These are phyloP conservation scores for Sporothrix brunneoviolacea DNA, from an alignment of 2,329 filamentous ascomycete genomes.

Conservation along the genomic window DNA sequence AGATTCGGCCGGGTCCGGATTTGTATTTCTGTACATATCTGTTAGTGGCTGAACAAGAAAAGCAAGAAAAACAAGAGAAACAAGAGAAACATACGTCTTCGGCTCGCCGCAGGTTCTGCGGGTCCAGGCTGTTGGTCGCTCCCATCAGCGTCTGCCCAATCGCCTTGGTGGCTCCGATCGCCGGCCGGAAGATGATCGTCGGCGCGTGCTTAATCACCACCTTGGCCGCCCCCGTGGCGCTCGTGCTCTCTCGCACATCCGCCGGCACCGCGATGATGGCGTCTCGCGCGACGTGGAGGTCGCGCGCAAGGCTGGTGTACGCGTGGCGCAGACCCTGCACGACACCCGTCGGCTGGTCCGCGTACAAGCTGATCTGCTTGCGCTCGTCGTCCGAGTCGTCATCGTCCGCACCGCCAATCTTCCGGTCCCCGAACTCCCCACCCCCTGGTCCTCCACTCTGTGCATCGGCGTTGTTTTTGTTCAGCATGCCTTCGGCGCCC, in stretches of 20 bases:
- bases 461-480: conserved; percentile 30
- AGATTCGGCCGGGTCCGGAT: conserved; percentile 20
- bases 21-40: conserved; percentile 26
- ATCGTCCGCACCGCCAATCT: conserved; percentile 17
- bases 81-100: conserved; percentile 70
- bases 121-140: conserved; percentile 86
- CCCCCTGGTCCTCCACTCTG: conserved; percentile 28
- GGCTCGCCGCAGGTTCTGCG: conserved; percentile 68
- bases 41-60: no score
- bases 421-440: conserved; percentile 22
- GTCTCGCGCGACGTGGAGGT: conserved; percentile 79
- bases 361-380: conserved; percentile 83
- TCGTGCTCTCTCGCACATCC: conserved; percentile 80
- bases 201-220: conserved; percentile 77
- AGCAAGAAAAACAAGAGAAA: conserved; percentile 26
- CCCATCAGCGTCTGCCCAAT: conserved; percentile 86
- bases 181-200: conserved; percentile 86
- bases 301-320: conserved; percentile 73
- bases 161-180: conserved; percentile 82
- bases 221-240: conserved; percentile 70
- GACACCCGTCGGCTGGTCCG: conserved; percentile 86
- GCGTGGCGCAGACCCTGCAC: conserved; percentile 79
- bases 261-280: conserved; percentile 92
- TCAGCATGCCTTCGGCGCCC: conserved; percentile 75
- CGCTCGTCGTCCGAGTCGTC: conserved; percentile 60